These are phyloP conservation scores for Atkinsonella texensis DNA, from an alignment of 2,329 filamentous ascomycete genomes.

Conservation along the genomic window DNA sequence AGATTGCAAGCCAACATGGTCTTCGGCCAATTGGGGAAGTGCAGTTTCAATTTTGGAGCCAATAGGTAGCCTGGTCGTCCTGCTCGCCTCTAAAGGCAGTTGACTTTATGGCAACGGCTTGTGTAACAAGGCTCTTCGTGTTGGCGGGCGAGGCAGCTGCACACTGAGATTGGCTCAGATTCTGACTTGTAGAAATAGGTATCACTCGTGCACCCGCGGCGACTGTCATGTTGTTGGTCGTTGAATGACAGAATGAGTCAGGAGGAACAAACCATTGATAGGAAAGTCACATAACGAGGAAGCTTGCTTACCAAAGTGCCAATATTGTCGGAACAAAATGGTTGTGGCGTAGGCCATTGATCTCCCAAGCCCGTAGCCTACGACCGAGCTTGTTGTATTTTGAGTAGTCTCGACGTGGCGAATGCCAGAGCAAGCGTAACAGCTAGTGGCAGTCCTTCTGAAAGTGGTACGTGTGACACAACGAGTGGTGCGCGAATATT, in stretches of 20 bases:
- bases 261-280: no score
- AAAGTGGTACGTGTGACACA: constrained; percentile 37
- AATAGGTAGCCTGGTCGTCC: constrained; percentile 24
- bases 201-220: constrained; percentile 11
- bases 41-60: constrained; percentile 45
- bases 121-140: constrained; percentile 24
- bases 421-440: constrained; percentile 58
- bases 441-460: constrained; percentile 53
- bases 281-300: no score
- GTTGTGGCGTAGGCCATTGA: constrained; percentile 63
- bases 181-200: constrained; percentile 11
- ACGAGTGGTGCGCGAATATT: no score
- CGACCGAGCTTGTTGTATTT: constrained; percentile 60
- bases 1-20: constrained; percentile 35
- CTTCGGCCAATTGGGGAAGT: constrained; percentile 34
- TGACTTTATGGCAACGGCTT: constrained; percentile 41
- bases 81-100: constrained; percentile 40
- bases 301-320: constrained; percentile 19
- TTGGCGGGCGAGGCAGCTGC: constrained; percentile 9
- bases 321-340: constrained; percentile 57
- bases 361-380: constrained; percentile 56
- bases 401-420: constrained; percentile 56
- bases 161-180: constrained; percentile 1
- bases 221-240: constrained; percentile 17
- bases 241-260: constrained; percentile 8